Base-by-base conservation (phyloP, 2,329 filamentous ascomycete species). In the Ophiostoma novo-ulmi region DNA sequence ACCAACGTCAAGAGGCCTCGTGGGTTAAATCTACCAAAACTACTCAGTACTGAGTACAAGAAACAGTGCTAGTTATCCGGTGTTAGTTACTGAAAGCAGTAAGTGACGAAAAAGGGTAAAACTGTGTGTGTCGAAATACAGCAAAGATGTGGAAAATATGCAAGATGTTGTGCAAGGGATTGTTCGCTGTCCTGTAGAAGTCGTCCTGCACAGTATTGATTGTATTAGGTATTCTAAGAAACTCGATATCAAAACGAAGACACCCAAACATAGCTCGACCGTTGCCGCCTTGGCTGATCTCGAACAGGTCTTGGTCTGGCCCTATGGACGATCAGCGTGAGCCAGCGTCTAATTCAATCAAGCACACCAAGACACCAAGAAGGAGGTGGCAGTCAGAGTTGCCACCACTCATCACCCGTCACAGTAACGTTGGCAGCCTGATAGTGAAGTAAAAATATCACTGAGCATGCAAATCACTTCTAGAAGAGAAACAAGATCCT, bases 401-500 rank as follows among this genome's bases (percentile, higher is more conserved):
- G 52, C 11, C 14, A 48, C 6, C 44, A 48, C 20, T 10, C 52
- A 58, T 58, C 20, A 58, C 52, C 22, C 52, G 22, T 58, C 52
- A 58, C 52, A 58, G n/a, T 10, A 26, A 13, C 41, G 7, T 4
- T 48, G 2, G 20, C 44, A 48, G 17, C n/a, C n/a, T 31, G 6
- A 58, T 4, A 26, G 7, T 17, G 31, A 11, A 31, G 14, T 13
- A 26, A 58, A 58, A 58, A 58, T 22, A 58, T 58, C 26, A 31
- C n/a, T 13, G 22, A 17, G 52, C 8, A 7, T 31, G 52, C 52
- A 10, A 7, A 58, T 58, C n/a, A 58, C 10, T 58, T 58, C 52
- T 26, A 26, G n/a, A 58, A 22, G 52, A 58, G 52, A 58, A 58
- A 58, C 52, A n/a, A 58, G 52, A 58, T 13, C 52, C n/a, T 58